Evolutionary conservation across 768 basidiomycete genomes (phyloP).

Genomic region (Serendipita indica): DNA sequence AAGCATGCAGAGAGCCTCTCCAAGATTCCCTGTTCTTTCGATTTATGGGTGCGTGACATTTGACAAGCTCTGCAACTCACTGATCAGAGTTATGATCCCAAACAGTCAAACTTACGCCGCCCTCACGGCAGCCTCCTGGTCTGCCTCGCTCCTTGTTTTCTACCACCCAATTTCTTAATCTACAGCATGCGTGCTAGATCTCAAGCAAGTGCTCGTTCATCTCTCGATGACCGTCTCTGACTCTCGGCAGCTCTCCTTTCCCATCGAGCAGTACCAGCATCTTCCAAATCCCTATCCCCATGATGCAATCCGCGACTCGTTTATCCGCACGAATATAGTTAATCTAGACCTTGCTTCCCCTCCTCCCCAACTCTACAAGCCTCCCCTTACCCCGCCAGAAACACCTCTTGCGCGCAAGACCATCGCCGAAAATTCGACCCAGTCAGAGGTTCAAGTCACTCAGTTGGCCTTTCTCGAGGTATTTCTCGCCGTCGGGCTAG

Average conservation of each 20-base stretch:
- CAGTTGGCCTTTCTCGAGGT: not conserved
- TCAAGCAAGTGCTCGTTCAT: too few relatives aligned
- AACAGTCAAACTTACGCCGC: too few relatives aligned
- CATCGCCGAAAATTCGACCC: not conserved
- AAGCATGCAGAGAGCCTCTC: too few relatives aligned
- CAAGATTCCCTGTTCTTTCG: too few relatives aligned
- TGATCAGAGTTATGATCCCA: too few relatives aligned
- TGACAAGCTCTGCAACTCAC: not conserved
- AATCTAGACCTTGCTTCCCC: constrained; percentile 8
- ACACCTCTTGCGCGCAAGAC: not conserved
- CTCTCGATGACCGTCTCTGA: not conserved
- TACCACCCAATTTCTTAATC: not conserved
- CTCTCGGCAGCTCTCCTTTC: not conserved
- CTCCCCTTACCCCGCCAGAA: constrained; percentile 2
- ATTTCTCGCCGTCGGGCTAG: not conserved
- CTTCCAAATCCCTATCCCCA: constrained; percentile 8
- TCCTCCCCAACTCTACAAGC: not conserved
- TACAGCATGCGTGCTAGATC: not conserved
- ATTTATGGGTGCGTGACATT: not conserved
- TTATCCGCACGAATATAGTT: constrained; percentile 3
- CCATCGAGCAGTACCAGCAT: constrained; percentile 3
- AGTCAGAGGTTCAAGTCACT: not conserved
- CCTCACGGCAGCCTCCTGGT: not conserved
- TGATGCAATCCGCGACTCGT: not conserved
- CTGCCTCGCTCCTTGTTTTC: constrained; percentile 1